Evolutionary conservation across 139 green algal genomes (phyloP), one percentile per base, ranked within the genome.

Genomic region (Ettlia oleoabundans): DNA sequence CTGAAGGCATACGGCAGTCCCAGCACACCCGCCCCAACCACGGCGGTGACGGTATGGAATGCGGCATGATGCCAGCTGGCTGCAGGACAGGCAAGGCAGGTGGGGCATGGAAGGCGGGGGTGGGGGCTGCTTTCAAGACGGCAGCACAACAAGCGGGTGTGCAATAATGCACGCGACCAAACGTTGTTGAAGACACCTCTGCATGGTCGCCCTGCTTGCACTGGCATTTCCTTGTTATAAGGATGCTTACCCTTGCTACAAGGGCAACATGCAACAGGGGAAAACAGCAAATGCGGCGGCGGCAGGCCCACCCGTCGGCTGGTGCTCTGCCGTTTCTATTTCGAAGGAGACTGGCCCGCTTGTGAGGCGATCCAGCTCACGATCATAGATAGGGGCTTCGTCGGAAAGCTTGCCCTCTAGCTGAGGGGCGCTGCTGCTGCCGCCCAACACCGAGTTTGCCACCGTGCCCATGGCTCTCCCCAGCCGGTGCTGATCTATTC

Each of bases 1-100:
- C 65, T 84, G 65, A 94, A 88, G 0, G 90, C 72, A 47, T 94
- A 85, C n/a, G 90, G 90, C 40, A 94, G 64, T 51, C 86, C 88
- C 47, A 80, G 78, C 47, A 80, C 78, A 42, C 71, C 73, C 9
- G 87, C 87, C 1, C 89, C 87, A 28, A 94, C 87, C 24, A 93
- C 88, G 32, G 90, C 90, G 19, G 77, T 88, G 7, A 93, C 75
- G 18, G 83, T 87, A 68, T 94, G 90, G 53, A 90, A 92, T 33
- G 85, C 83, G 7, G 90, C 90, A 82, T 91, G 86, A 30, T 80
- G 88, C 86, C 86, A 91, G 24, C 61, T 81, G 41, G 82, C 87
- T 86, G 73, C 47, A 74, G 1, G 67, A 58, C 19, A 9, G 40
- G 38, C 67, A 43, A 24, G 38, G 40, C 40, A 75, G 18, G 28